Base-by-base conservation (phyloP, 202 grass and related monocot genomes). In the Miscanthus sacchariflorus region DNA sequence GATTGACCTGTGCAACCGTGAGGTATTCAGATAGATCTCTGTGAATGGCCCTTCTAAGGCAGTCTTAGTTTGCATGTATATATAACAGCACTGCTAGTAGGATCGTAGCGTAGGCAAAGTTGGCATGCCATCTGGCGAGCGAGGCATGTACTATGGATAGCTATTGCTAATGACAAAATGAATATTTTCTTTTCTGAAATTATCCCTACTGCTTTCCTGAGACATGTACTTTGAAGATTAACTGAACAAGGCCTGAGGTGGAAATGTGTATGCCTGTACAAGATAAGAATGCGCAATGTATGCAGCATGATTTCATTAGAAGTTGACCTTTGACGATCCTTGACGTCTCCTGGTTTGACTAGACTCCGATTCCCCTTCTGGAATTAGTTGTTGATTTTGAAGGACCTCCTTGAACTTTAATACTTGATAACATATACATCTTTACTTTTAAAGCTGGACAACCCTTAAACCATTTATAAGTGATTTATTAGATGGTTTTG, bases 1-100 rank as follows among this genome's bases (percentile, higher is more conserved):
- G 94, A 99, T 81, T 96, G 68, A 95, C 33, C 7, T 74, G 18
- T 72, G 44, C 21, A 12, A 77, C 23, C 6, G 12, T 23, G 21
- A 59, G 5, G 59, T 46, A 74, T 64, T 64, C 6, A 66, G 30
- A 81, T 30, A 49, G 39, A 27, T 65, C 10, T 65, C 9, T 27
- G 64, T 67, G 56, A 39, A 67, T 67, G 35, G 19, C 4, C n/a
- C 1, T 14, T 38, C 7, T 21, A 64, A 63, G 40, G 24, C 38
- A 33, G 70, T 63, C 23, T 84, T 84, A 75, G 70, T 65, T 76
- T 52, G 28, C 72, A 79, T 61, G 48, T 77, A 78, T 30, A 78
- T 70, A 76, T 36, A 35, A 18, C 49, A 36, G 58, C 44, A 48
- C n/a, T 82, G 45, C 17, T 78, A 5, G 40, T 30, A 72, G 21